A percentile compares a stretch with the other conserved stretches of the same genome.
Conservation (phyloP, 495 filamentous ascomycete genomes). For the Aspergillus mulundensis region DNA sequence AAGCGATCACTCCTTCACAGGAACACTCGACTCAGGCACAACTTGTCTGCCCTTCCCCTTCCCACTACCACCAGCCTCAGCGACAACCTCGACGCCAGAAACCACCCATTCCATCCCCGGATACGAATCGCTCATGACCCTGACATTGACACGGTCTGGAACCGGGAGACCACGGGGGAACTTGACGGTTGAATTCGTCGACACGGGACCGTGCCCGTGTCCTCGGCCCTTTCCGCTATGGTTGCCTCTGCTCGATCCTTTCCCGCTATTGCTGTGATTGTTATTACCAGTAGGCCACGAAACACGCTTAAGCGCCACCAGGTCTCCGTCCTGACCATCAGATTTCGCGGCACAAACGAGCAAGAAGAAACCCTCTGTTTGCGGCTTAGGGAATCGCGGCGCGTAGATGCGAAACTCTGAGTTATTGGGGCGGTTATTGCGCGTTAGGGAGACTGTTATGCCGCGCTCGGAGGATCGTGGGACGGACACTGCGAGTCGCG, state of each 20-base stretch:
- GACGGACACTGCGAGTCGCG: constrained; percentile 50
- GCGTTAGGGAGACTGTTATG: constrained; percentile 58
- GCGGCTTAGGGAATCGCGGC: constrained; percentile 87
- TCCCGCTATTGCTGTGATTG: constrained; percentile 14
- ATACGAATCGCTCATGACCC: constrained; percentile 82
- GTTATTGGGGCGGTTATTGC: constrained; percentile 61
- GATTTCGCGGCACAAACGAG: constrained; percentile 50
- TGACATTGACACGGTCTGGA: constrained; percentile 56
- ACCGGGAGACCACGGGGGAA: constrained; percentile 44
- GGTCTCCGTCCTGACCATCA: constrained; percentile 62
- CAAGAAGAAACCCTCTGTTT: constrained; percentile 92
- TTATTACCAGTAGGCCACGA: constrained; percentile 57
- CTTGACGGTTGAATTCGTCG: constrained; percentile 50
- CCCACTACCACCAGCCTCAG: background rate
- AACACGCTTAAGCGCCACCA: constrained; percentile 79
- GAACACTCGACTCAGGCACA: background rate
- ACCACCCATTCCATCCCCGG: constrained; percentile 68
- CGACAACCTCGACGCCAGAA: constrained; percentile 24
- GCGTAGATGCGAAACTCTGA: constrained; percentile 72
- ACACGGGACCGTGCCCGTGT: constrained; percentile 9
- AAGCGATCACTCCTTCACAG: background rate
- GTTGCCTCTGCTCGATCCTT: constrained; percentile 22
- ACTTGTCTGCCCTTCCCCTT: background rate
- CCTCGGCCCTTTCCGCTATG: constrained; percentile 16
- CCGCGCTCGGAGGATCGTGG: constrained; percentile 54